A percentile compares a stretch with the other conserved stretches of the same genome.
Conservation (phyloP, 345 rosid species). For the Aquilaria sinensis region DNA sequence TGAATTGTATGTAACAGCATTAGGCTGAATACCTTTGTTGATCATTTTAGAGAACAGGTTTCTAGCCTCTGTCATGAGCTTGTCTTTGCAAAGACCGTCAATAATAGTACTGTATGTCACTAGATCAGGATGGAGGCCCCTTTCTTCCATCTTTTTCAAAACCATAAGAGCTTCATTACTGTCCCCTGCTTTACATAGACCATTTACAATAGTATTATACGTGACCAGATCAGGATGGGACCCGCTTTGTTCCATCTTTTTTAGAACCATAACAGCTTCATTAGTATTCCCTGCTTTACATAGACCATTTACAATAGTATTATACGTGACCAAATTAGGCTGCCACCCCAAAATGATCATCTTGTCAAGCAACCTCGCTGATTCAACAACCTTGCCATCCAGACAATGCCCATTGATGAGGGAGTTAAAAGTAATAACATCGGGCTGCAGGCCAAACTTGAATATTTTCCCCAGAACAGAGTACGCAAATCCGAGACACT, state of each 20-base stretch:
- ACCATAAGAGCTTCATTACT: neutral
- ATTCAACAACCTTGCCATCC: neutral
- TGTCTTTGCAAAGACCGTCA: neutral
- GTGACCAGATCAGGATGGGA: neutral
- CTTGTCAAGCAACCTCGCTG: neutral
- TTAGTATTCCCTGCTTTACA: conserved; percentile 1
- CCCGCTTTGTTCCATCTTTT: neutral
- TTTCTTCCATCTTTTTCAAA: neutral
- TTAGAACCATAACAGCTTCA: neutral
- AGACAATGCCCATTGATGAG: conserved; percentile 1
- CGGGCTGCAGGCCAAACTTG: conserved; percentile 1
- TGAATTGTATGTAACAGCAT: neutral
- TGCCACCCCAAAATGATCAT: neutral
- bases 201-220: neutral
- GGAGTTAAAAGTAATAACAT: neutral
- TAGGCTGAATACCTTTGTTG: neutral
- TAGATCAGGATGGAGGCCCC: neutral
- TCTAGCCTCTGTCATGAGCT: neutral
- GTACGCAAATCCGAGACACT: neutral
- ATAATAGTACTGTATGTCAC: neutral
- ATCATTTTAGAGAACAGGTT: neutral
- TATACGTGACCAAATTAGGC: conserved; percentile 1
- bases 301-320: conserved; percentile 2
- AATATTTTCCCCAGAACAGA: conserved; percentile 4
- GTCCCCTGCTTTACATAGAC: neutral